Evolutionary conservation across 1,284 basidiomycete species (phyloP), one percentile per base, ranked within the genome.

Genomic region (Boletus holoroseus): DNA sequence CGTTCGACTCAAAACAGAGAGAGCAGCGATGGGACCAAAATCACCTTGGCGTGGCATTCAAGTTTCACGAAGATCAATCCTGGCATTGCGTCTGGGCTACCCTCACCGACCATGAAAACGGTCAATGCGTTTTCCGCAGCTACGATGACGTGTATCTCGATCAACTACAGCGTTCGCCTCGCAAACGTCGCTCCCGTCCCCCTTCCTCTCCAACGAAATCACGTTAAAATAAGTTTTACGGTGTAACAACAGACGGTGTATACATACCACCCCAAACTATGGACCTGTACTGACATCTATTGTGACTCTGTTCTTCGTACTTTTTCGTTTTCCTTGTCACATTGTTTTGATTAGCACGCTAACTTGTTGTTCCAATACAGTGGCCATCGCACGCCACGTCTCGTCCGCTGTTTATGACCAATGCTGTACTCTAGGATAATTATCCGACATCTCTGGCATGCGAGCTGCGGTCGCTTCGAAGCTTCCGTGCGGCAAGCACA

Each of bases 51-150:
- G 62, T 79, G 7, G 76, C 73, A 24, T 66, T 78, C 62, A 74
- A 76, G 55, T 78, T 76, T 51, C 61, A 63, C 38, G 72, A 74
- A 58, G 53, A 58, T 28, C 63, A 66, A 28, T 62, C 58, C 28
- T 84, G 82, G 82, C 79, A 82, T 53, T 83, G 79, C 63, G 71
- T 83, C 31, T 83, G 79, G 79, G 82, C 80, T 22, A 76, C 72
- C 27, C 71, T 80, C 55, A 71, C 74, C 18, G 81, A 81, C 53
- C 71, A 75, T 52, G 75, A 68, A 42, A 37, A 77, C 55, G 67
- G 62, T 15, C 57, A 30, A 37, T 81, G 78, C 57, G 65, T 75
- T 35, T 82, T 81, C 60, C 72, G 82, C 51, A 82, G 73, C 59
- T 84, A 80, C 63, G 75, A 80, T 54, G 83, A 85, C 55, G 79